Evolutionary conservation across 176 grass and related monocot species (phyloP).

Genomic region (Carex myosuroides): DNA sequence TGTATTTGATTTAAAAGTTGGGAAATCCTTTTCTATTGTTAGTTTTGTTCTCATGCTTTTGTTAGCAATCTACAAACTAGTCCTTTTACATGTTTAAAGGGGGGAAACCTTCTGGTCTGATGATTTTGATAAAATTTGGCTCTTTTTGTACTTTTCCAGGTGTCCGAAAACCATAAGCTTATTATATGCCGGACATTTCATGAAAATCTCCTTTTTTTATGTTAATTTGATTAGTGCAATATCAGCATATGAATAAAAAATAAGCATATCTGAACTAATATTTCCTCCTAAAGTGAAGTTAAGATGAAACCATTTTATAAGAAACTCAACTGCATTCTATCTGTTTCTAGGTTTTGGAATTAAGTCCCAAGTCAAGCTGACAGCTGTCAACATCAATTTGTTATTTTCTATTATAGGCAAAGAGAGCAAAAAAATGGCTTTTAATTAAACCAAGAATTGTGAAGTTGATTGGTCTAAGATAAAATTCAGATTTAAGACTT

Average conservation of each 20-base stretch:
- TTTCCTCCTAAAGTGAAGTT: neutral
- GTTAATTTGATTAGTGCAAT: neutral
- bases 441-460: neutral
- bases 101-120: neutral
- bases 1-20: neutral
- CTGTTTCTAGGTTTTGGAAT: neutral
- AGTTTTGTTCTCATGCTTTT: neutral
- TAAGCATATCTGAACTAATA: neutral
- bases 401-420: slow-evolving; percentile 6
- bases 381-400: neutral
- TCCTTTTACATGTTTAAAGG: neutral
- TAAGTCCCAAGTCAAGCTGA: neutral
- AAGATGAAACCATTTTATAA: slow-evolving; percentile 1
- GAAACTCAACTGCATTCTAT: neutral
- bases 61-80: neutral
- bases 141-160: neutral
- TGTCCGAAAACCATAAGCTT: neutral
- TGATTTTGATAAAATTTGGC: neutral
- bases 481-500: neutral
- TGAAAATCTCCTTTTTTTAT: neutral
- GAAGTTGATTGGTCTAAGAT: neutral
- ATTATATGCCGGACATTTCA: neutral
- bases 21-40: neutral
- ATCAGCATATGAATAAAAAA: neutral
- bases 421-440: neutral